Conservation (phyloP, 768 basidiomycete genomes). For the Exidia glandulosa region DNA sequence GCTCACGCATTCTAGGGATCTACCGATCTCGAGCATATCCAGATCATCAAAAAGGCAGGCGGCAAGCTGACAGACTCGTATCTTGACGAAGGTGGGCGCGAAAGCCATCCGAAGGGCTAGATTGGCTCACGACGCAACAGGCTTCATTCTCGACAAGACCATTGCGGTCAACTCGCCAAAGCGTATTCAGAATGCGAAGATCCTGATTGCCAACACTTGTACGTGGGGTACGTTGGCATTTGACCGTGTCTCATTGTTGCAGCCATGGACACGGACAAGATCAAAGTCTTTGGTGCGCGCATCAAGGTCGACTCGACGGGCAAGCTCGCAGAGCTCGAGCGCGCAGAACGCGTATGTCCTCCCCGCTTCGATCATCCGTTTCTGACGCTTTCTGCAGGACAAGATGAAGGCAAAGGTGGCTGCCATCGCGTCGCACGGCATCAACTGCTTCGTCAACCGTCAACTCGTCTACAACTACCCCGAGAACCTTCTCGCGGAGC, state of each 20-base stretch:
- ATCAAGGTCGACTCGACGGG: constrained; percentile 94
- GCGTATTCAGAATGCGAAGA: constrained; percentile 87
- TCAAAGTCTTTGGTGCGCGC: constrained; percentile 96
- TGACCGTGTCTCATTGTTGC: constrained; percentile 1
- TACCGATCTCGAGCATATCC: constrained; percentile 93
- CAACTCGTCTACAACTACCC: constrained; percentile 99
- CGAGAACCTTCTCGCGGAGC: constrained; percentile 87
- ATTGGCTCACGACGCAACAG: constrained; percentile 27
- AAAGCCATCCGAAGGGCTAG: neutral
- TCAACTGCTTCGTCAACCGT: constrained; percentile 95
- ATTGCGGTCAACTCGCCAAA: constrained; percentile 94
- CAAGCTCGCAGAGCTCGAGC: constrained; percentile 95
- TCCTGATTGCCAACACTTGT: constrained; percentile 98
- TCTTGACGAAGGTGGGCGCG: constrained; percentile 73
- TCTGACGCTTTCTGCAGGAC: constrained; percentile 48
- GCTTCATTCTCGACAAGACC: constrained; percentile 95
- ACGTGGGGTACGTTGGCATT: constrained; percentile 20
- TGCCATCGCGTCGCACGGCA: constrained; percentile 85
- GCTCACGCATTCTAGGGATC: constrained; percentile 53
- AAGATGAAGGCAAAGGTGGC: constrained; percentile 99
- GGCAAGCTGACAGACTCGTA: constrained; percentile 98
- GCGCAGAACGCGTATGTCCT: constrained; percentile 69
- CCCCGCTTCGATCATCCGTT: neutral
- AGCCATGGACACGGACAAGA: constrained; percentile 99
- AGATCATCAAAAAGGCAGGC: constrained; percentile 99